These are phyloP conservation scores for Alternaria triticina DNA, from an alignment of 2,329 filamentous ascomycete genomes.

Conservation along the genomic window DNA sequence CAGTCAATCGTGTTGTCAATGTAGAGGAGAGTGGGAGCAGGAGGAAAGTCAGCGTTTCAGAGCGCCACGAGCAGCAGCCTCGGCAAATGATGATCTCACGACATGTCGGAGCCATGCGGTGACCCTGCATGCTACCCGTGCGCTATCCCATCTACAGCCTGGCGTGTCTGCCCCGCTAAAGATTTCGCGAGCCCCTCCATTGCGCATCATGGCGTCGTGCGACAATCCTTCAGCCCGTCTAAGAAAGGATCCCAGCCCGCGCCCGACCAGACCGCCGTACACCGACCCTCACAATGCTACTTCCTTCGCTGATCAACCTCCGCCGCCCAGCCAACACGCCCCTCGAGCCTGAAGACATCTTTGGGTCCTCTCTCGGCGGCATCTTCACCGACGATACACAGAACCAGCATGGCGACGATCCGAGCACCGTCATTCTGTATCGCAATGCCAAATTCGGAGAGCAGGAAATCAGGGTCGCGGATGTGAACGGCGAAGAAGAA, in stretches of 20 bases:
- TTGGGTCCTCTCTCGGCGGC: slow-evolving; percentile 64
- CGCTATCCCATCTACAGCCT: background rate
- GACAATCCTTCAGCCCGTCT: background rate
- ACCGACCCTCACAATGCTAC: slow-evolving; percentile 18
- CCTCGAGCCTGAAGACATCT: slow-evolving; percentile 64
- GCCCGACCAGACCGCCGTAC: background rate
- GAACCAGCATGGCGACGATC: slow-evolving; percentile 68
- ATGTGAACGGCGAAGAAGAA: slow-evolving; percentile 60
- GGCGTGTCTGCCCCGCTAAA: background rate
- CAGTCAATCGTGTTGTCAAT: background rate
- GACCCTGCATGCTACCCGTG: slow-evolving; percentile 4
- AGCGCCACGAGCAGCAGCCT: slow-evolving; percentile 8
- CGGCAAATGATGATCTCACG: slow-evolving; percentile 31
- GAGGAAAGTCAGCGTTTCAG: background rate
- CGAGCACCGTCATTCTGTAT: slow-evolving; percentile 65
- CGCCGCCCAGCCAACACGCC: slow-evolving; percentile 33
- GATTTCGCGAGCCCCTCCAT: background rate
- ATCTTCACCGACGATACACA: slow-evolving; percentile 73
- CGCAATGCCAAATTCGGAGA: slow-evolving; percentile 47
- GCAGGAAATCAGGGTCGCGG: slow-evolving; percentile 51
- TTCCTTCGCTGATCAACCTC: slow-evolving; percentile 40
- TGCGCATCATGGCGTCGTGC: slow-evolving; percentile 1
- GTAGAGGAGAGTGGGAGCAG: background rate
- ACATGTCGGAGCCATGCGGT: slow-evolving; percentile 12
- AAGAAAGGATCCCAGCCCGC: background rate